Conservation (phyloP, 805 yeast genomes). For the Saccharomycodes ludwigii region DNA sequence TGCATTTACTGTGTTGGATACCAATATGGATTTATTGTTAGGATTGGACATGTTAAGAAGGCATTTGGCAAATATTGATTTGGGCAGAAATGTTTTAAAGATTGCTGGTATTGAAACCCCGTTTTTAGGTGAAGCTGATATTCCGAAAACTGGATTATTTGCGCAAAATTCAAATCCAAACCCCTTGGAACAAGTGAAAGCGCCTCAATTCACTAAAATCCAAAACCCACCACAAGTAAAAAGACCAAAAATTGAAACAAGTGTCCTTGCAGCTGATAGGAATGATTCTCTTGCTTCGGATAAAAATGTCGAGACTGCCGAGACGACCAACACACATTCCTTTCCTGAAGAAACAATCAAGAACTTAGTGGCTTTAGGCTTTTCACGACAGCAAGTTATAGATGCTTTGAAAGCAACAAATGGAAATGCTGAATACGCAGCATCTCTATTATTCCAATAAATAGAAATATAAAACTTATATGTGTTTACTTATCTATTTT, state of each 20-base stretch:
- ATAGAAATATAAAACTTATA: too few relatives aligned
- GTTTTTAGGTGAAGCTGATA: slow-evolving; percentile 63
- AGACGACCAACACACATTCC: background rate
- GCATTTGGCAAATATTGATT: slow-evolving; percentile 73
- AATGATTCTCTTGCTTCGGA: too few relatives aligned
- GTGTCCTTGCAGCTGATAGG: too few relatives aligned
- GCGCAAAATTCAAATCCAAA: too few relatives aligned
- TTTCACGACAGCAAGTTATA: slow-evolving; percentile 48
- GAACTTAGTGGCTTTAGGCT: slow-evolving; percentile 58
- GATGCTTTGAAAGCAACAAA: slow-evolving; percentile 51
- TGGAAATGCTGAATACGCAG: slow-evolving; percentile 82
- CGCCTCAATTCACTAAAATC: too few relatives aligned
- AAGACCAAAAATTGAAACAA: too few relatives aligned
- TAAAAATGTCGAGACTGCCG: background rate
- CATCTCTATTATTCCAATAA: slow-evolving; percentile 62
- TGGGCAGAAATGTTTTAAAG: slow-evolving; percentile 48
- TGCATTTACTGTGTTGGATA: slow-evolving; percentile 60
- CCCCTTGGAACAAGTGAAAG: too few relatives aligned
- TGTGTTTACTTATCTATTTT: too few relatives aligned
- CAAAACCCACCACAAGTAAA: too few relatives aligned
- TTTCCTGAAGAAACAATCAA: slow-evolving; percentile 27
- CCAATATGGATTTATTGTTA: slow-evolving; percentile 49
- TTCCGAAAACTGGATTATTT: slow-evolving; percentile 40
- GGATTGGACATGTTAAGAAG: slow-evolving; percentile 90
- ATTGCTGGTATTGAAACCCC: slow-evolving; percentile 64